Base-by-base conservation (phyloP, 306 rosid species). In the Trifolium pratense region DNA sequence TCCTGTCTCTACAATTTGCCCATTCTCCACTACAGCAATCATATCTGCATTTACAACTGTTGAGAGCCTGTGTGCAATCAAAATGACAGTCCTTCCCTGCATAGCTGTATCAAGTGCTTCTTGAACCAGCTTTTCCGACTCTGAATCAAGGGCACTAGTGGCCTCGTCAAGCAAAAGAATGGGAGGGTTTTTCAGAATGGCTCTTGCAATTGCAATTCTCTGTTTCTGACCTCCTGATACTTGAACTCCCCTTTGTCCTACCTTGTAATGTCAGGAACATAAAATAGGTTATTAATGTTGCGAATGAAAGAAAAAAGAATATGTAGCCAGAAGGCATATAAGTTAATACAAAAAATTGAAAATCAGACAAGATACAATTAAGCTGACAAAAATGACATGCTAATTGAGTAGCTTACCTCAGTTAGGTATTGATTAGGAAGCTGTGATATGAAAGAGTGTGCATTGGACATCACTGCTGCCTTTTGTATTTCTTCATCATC, bases 211-310 rank as follows among this genome's bases (percentile, higher is more conserved):
- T 43, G 96, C 95, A 39, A 92, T 78, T 84, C 96, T 87, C 79
- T 92, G 96, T 80, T 92, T 92, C 79, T 92, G 98, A 4, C 96
- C 98, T 75, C 98, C 96, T 65, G 95, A 92, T 79, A 90, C 73
- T 84, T 92, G 98, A 53, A 90, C 80, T 4, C 98, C 98, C 77
- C 95, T 83, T 71, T 92, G 87, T 74, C 95, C 96, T 43, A 90
- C 95, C 96, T 92, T 92, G 78, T 56, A 29, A 75, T 45, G 14
- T 5, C 57, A 57, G 32, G 52, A 68, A 66, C 36, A 74, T 60
- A 51, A 21, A 46, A 45, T 36, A 13, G 65, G 23, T 11, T 17
- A 37, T 59, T 17, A 34, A 80, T 62, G 42, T 68, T 62, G 18
- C 26, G 23, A 67, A 36, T 11, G 32, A 82, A 37, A 9, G 32